Conservation (phyloP, 176 grass and related monocot species). For the Coix lacrymajobi region DNA sequence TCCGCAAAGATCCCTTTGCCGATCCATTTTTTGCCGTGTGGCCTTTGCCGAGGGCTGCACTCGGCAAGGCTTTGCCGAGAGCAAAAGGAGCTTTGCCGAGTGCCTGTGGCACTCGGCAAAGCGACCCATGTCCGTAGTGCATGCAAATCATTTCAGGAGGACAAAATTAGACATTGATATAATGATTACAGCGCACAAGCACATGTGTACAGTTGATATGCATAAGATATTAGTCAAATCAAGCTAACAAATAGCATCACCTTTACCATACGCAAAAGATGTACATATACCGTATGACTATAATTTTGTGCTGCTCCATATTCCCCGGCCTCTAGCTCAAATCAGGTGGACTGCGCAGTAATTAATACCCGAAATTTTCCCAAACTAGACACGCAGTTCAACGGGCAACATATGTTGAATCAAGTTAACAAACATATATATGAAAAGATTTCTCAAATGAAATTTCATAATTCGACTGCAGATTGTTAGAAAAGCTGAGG, state of each 20-base stretch:
- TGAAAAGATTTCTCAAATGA: not conserved
- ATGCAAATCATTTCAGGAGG: not conserved
- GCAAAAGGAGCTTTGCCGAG: too few relatives aligned
- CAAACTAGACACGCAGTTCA: not conserved
- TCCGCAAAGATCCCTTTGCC: too few relatives aligned
- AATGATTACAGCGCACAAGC: not conserved
- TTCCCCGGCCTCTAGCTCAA: not conserved
- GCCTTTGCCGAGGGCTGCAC: too few relatives aligned
- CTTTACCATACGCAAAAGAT: not conserved
- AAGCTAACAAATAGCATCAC: not conserved
- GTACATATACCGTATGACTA: not conserved
- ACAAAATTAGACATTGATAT: not conserved
- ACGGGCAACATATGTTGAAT: too few relatives aligned
- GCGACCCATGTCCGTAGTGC: too few relatives aligned
- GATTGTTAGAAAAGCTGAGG: too few relatives aligned
- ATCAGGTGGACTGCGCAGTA: not conserved
- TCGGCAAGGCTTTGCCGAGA: too few relatives aligned
- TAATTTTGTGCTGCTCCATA: not conserved
- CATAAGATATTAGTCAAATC: not conserved
- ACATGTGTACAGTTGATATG: too few relatives aligned
- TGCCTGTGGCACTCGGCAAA: too few relatives aligned
- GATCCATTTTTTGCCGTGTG: too few relatives aligned
- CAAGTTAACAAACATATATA: not conserved
- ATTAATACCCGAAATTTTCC: not conserved
- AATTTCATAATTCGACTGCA: too few relatives aligned